Evolutionary conservation across 176 grass and related monocot species (phyloP), one percentile per base, ranked within the genome.

Genomic region (Saccharum officinarum): DNA sequence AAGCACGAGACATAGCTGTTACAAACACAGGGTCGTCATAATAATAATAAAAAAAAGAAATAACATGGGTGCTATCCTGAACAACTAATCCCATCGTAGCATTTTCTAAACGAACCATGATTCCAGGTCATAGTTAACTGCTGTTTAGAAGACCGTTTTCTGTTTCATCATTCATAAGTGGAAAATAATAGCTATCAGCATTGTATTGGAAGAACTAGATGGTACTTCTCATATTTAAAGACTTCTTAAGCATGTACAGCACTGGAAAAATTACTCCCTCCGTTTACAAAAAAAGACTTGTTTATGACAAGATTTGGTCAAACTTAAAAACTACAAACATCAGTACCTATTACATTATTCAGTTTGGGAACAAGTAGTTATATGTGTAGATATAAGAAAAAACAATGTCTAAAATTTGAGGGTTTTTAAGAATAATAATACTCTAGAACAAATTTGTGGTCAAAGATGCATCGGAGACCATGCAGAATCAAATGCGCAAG

Each of bases 111-210:
- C 9, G 49, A 62, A 72, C 34, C 1, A 50, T 6, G 25, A 44
- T 33, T 31, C 1, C 26, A 33, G 25, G 23, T 17, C 69, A 31
- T 66, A 79, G 62, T 78, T 55, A 31, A 41, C 12, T 50, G 16
- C 17, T 52, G 23, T 71, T 10, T 83, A 42, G 7, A 70, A 46
- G 42, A 52, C 31, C 23, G 39, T 6, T 73, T 54, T 78, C 11
- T 31, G 10, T n/a, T 37, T 60, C 15, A 87, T 50, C 22, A 71
- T 84, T 83, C 25, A 65, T 65, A 78, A 28, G 39, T 14, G 23
- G 42, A 8, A 50, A 84, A 50, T 30, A 39, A 59, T 3, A 70
- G 4, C 37, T 41, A n/a, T 37, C 8, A 50, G 14, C 11, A 77
- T 39, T 71, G 52, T 14, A 41, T 78, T 25, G 73, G 42, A 85